Conservation (phyloP, 495 filamentous ascomycete species). For the Penicillium soppii region DNA sequence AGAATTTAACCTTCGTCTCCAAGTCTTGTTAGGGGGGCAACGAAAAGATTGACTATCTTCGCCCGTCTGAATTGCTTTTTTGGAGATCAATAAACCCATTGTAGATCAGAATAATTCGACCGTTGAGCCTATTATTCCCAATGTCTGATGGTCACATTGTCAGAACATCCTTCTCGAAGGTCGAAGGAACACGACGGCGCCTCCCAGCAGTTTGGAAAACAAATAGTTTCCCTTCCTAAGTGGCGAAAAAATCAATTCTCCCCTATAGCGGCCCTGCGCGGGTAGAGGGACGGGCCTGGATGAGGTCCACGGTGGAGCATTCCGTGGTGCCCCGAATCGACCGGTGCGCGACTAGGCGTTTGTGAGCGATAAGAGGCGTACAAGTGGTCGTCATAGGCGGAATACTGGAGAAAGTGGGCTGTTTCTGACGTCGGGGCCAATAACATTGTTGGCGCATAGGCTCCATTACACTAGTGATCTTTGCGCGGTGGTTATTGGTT, state of each 20-base stretch:
- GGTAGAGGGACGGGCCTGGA: conserved; percentile 25
- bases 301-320: conserved; percentile 27
- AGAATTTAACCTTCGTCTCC: not conserved
- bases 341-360: conserved; percentile 7
- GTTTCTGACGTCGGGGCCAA: conserved; percentile 4
- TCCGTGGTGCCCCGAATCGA: conserved; percentile 25
- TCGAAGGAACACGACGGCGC: conserved; percentile 18
- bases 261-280: conserved; percentile 9
- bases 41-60: not conserved
- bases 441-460: conserved; percentile 17
- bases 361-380: not conserved
- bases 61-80: not conserved
- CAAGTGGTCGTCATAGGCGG: not conserved
- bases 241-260: conserved; percentile 15
- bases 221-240: conserved; percentile 18
- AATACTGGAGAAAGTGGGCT: conserved; percentile 2
- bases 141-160: conserved; percentile 4
- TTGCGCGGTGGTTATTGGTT: conserved; percentile 6
- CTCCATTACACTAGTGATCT: conserved; percentile 22
- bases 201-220: conserved; percentile 20
- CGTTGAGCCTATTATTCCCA: conserved; percentile 7
- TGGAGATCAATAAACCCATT: not conserved
- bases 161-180: conserved; percentile 24
- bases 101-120: not conserved
- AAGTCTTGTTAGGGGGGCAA: conserved; percentile 1